phyloP scores from a whole-genome alignment of 305 asterid species.

The Solanum chacoense region DNA sequence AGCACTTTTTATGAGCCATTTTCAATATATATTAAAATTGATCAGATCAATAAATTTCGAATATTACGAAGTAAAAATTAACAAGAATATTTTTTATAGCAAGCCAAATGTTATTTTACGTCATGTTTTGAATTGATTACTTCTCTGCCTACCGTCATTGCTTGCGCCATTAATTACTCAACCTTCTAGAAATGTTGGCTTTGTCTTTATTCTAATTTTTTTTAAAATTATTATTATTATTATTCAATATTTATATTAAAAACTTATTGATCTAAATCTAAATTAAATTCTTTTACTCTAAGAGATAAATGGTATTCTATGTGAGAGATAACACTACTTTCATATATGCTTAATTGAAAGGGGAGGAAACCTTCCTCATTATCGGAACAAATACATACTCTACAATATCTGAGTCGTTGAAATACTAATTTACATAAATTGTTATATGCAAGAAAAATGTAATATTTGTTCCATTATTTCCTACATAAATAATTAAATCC shows the following conservation, averaged over 20 bases:
- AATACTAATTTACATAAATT: neutral
- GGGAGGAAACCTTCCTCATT: too few relatives aligned
- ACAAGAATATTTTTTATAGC: neutral
- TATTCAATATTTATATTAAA: neutral
- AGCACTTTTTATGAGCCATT: neutral
- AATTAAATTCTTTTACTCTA: neutral
- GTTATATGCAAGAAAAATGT: neutral
- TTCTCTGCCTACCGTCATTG: neutral
- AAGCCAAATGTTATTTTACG: neutral
- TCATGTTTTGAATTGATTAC: neutral
- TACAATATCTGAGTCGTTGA: too few relatives aligned
- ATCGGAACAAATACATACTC: too few relatives aligned
- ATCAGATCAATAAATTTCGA: neutral
- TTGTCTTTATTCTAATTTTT: neutral
- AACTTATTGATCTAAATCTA: neutral
- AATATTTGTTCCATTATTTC: neutral
- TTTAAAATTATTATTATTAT: neutral
- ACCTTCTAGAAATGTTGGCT: neutral
- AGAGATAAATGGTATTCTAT: neutral
- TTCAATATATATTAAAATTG: neutral
- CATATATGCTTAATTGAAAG: neutral
- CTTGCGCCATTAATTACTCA: neutral
- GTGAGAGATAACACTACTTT: neutral
- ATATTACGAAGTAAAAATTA: neutral
- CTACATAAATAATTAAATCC: too few relatives aligned